phyloP scores from a whole-genome alignment of 148 eudicot species.

The Amaranthus cruentus region DNA sequence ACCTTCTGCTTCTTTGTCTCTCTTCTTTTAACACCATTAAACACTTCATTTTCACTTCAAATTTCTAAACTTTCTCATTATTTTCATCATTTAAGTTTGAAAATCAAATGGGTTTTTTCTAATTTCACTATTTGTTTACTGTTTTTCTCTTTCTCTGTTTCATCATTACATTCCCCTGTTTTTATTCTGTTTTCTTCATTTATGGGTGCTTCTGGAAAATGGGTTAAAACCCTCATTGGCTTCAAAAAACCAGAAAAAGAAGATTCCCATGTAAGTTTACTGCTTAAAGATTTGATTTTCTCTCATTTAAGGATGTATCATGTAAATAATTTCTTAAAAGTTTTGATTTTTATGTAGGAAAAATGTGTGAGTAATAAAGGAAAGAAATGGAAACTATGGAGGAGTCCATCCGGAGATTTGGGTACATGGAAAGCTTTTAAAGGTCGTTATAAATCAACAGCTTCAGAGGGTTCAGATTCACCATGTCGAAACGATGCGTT shows the following conservation, averaged over 20 bases:
- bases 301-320: neutral
- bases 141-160: neutral
- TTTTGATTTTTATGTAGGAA: slow-evolving; percentile 33
- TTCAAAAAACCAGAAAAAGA: slow-evolving; percentile 42
- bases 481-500: slow-evolving; percentile 59
- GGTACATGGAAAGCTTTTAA: slow-evolving; percentile 67
- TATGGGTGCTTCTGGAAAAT: slow-evolving; percentile 69
- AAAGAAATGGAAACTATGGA: slow-evolving; percentile 92
- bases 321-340: neutral
- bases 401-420: slow-evolving; percentile 72
- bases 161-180: slow-evolving; percentile 13
- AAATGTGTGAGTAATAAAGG: slow-evolving; percentile 49
- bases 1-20: slow-evolving; percentile 8
- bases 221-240: slow-evolving; percentile 54
- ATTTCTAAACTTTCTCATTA: neutral
- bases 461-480: slow-evolving; percentile 68
- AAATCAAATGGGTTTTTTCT: neutral
- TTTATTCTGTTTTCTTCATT: neutral
- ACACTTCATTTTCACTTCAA: slow-evolving; percentile 3
- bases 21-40: neutral
- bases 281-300: neutral
- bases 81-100: too few relatives aligned
- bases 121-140: neutral
- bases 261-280: slow-evolving; percentile 30
- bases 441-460: slow-evolving; percentile 40